Evolutionary conservation across 305 asterid genomes (phyloP).

Genomic region (Solanum hybrid): DNA sequence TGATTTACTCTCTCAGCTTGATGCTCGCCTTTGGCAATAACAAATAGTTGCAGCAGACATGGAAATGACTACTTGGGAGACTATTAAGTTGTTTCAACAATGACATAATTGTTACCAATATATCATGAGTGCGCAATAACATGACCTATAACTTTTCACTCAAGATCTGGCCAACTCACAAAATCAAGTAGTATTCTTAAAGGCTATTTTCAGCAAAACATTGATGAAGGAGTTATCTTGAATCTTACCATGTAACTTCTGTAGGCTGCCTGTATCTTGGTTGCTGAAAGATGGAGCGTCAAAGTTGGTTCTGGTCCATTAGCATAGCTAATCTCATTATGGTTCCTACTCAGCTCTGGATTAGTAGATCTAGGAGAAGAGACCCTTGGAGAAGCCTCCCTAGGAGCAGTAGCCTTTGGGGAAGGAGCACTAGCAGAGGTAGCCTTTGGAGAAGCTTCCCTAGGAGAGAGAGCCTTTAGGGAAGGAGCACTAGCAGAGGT

Average conservation of each 20-base stretch:
- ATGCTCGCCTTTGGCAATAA: not conserved
- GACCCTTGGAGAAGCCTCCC: constrained; percentile 2
- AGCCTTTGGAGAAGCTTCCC: constrained; percentile 9
- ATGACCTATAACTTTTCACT: not conserved
- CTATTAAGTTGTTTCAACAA: not conserved
- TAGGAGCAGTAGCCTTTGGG: constrained; percentile 20
- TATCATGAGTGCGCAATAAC: not conserved
- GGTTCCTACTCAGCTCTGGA: constrained; percentile 18
- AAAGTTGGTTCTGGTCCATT: constrained; percentile 57
- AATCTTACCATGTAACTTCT: constrained; percentile 69
- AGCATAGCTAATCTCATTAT: constrained; percentile 36
- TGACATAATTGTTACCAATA: not conserved
- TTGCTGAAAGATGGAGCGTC: constrained; percentile 53
- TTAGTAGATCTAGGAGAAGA: constrained; percentile 14
- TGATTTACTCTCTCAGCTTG: not conserved
- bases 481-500: not conserved
- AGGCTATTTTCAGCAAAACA: not conserved
- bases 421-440: not conserved
- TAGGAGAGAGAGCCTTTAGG: not conserved
- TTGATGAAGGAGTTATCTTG: constrained; percentile 2
- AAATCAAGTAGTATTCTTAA: not conserved
- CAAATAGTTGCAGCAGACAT: not conserved
- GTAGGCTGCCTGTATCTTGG: constrained; percentile 75
- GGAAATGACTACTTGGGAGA: not conserved
- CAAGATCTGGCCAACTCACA: not conserved